Percentiles rank a stretch among this genome's conserved stretches.
Evolutionary conservation across 1,284 basidiomycete species (phyloP).

Genomic region (Binderoboletus segoi): DNA sequence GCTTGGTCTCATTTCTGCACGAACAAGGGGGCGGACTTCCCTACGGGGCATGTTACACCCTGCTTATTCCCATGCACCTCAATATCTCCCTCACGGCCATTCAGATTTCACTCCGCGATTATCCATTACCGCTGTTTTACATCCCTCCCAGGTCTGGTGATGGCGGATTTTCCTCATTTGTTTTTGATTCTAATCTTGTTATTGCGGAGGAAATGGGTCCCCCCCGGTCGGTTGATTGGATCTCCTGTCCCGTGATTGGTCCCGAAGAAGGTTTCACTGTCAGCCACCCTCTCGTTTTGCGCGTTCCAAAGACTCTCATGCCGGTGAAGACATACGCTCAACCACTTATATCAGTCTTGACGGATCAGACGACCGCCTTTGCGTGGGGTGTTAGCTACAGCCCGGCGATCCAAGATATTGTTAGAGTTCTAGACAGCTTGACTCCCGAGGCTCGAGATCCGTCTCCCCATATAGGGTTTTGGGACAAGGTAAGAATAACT

Average conservation of each 20-base stretch:
- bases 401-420: constrained; percentile 86
- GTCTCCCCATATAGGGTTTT: constrained; percentile 90
- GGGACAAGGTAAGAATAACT: constrained; percentile 72
- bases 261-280: constrained; percentile 54
- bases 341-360: constrained; percentile 69
- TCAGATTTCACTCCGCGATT: constrained; percentile 77
- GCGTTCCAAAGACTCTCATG: constrained; percentile 92
- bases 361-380: constrained; percentile 72
- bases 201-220: constrained; percentile 89
- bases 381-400: constrained; percentile 92
- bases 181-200: constrained; percentile 81
- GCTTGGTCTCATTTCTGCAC: constrained; percentile 71
- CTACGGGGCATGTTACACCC: constrained; percentile 70
- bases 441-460: constrained; percentile 82
- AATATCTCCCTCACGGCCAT: constrained; percentile 69
- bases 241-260: constrained; percentile 67
- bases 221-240: constrained; percentile 70
- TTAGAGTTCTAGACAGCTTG: constrained; percentile 82
- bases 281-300: constrained; percentile 60
- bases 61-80: constrained; percentile 85
- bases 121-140: constrained; percentile 70
- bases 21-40: constrained; percentile 76
- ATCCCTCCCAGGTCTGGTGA: constrained; percentile 50
- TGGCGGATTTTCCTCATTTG: constrained; percentile 48
- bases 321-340: constrained; percentile 92